Percentiles rank a stretch among this genome's conserved stretches.
phyloP scores from a whole-genome alignment of 2,329 filamentous ascomycete genomes.

The Aureobasidium lini region DNA sequence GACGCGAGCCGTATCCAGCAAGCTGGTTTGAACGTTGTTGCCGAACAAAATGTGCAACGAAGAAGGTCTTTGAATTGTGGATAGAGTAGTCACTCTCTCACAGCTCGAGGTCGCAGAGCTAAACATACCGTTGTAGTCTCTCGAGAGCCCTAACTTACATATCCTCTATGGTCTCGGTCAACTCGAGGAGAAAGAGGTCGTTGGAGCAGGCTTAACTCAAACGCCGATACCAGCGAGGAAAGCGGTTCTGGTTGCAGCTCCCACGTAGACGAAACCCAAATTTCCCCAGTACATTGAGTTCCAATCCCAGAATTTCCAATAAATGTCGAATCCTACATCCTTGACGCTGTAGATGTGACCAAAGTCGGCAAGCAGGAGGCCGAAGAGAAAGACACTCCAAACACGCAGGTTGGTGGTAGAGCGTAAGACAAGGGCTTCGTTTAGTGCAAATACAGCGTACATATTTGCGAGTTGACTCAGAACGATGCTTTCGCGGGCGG shows the following conservation, averaged over 20 bases:
- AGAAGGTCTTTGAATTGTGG: neutral
- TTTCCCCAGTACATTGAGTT: constrained; percentile 31
- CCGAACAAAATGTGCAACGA: constrained; percentile 4
- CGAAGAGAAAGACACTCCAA: constrained; percentile 61
- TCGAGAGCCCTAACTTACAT: neutral
- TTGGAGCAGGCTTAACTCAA: neutral
- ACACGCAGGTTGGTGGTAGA: constrained; percentile 60
- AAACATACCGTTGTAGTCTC: constrained; percentile 2
- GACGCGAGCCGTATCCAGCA: neutral
- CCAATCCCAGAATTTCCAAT: constrained; percentile 30
- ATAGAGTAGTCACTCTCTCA: neutral
- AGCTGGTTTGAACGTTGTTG: constrained; percentile 8
- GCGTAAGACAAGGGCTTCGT: constrained; percentile 68
- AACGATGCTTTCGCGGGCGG: constrained; percentile 54
- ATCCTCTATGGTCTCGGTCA: neutral
- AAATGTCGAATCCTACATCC: constrained; percentile 48
- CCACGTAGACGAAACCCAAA: constrained; percentile 31
- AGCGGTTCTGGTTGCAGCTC: constrained; percentile 25
- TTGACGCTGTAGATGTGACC: constrained; percentile 65
- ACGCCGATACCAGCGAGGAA: constrained; percentile 29
- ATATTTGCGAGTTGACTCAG: constrained; percentile 71
- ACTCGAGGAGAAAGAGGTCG: neutral
- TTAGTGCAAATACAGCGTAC: constrained; percentile 69
- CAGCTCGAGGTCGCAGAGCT: constrained; percentile 4
- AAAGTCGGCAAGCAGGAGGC: constrained; percentile 65